A percentile compares a stretch with the other conserved stretches of the same genome.
Conservation (phyloP, 306 rosid genomes). For the Medicago ruthenica region DNA sequence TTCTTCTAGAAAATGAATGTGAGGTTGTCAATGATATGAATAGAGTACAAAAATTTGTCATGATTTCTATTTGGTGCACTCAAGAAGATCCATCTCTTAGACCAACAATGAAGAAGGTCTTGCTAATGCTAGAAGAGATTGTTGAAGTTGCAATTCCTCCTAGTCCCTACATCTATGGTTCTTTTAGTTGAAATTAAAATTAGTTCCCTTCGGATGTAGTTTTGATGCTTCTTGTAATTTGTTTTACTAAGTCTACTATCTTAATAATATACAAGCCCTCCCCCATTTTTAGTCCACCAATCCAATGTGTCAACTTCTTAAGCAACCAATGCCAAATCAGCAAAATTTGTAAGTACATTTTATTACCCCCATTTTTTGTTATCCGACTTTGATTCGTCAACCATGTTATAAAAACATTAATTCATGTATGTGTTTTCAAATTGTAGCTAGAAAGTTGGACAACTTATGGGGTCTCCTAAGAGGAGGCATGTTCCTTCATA, state of each 20-base stretch:
- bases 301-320: no score
- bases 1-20: neutral
- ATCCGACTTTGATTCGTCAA: no score
- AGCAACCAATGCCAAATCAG: no score
- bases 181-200: conserved; percentile 18
- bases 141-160: conserved; percentile 37
- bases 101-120: conserved; percentile 43
- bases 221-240: neutral
- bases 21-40: neutral
- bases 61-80: conserved; percentile 43
- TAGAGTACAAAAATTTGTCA: neutral
- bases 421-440: no score
- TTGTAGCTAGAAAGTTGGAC: no score
- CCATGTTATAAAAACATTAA: no score
- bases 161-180: conserved; percentile 31
- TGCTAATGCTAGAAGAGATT: conserved; percentile 45
- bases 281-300: no score
- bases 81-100: conserved; percentile 46
- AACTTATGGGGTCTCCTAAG: no score
- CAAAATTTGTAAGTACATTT: no score
- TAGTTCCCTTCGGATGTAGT: neutral
- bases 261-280: no score
- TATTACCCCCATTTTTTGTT: no score
- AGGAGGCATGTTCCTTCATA: no score
- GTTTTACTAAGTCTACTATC: neutral